A percentile compares a stretch with the other conserved stretches of the same genome.
Evolutionary conservation across 1,284 basidiomycete species (phyloP).

Genomic region (Ceraceosorus guamensis): DNA sequence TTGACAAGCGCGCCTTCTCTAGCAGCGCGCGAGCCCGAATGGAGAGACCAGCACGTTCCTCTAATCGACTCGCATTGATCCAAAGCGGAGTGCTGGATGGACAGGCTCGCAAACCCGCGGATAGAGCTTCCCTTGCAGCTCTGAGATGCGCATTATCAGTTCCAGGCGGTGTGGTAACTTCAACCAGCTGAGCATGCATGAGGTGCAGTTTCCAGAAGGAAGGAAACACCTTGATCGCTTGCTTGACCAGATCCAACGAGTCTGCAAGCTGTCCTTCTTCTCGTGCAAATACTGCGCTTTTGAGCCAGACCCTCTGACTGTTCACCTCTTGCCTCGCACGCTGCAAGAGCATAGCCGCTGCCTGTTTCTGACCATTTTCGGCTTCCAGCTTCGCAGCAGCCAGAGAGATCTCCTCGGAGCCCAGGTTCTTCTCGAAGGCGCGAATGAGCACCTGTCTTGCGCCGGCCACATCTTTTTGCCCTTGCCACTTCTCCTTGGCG

Average conservation of each 20-base stretch:
- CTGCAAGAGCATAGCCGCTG: slow-evolving; percentile 75
- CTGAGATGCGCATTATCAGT: slow-evolving; percentile 6
- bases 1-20: slow-evolving; percentile 71
- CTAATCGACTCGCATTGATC: slow-evolving; percentile 77
- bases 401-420: slow-evolving; percentile 93
- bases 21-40: slow-evolving; percentile 89
- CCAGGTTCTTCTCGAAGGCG: slow-evolving; percentile 89
- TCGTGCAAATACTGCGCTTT: slow-evolving; percentile 86
- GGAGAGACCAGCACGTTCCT: slow-evolving; percentile 76
- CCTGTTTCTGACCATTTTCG: slow-evolving; percentile 79
- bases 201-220: slow-evolving; percentile 86
- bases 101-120: slow-evolving; percentile 52
- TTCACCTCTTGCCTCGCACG: slow-evolving; percentile 82
- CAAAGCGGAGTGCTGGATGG: slow-evolving; percentile 76
- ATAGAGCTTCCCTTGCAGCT: slow-evolving; percentile 8
- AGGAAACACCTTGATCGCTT: slow-evolving; percentile 73
- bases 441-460: slow-evolving; percentile 78
- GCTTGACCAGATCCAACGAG: slow-evolving; percentile 67
- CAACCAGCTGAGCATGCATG: slow-evolving; percentile 80
- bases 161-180: background rate
- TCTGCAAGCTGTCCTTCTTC: slow-evolving; percentile 70
- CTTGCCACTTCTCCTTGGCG: slow-evolving; percentile 88
- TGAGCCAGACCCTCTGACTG: slow-evolving; percentile 95
- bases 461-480: slow-evolving; percentile 69
- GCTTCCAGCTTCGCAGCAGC: slow-evolving; percentile 93